Conservation (phyloP, 148 eudicot genomes). For the Camellia granthamiana region DNA sequence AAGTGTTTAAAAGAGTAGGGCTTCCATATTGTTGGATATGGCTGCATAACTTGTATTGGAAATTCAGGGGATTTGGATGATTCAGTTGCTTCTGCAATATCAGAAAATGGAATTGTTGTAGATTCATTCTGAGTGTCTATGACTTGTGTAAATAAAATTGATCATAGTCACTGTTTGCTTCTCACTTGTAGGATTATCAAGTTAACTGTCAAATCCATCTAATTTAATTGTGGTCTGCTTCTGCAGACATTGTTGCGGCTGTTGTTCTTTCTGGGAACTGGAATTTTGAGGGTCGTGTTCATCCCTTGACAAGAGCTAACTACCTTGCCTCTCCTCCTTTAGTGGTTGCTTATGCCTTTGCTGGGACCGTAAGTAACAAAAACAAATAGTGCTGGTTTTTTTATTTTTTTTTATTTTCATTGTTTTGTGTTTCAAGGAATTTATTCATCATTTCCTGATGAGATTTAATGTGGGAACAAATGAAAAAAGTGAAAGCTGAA, state of each 20-base stretch:
- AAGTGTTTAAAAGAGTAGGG: slow-evolving; percentile 56
- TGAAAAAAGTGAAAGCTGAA: no score
- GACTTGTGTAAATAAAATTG: background rate
- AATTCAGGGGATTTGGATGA: slow-evolving; percentile 67
- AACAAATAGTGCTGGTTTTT: background rate
- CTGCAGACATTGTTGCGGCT: slow-evolving; percentile 54
- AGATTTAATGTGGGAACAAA: no score
- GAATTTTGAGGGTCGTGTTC: slow-evolving; percentile 64
- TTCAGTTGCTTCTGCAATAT: slow-evolving; percentile 50
- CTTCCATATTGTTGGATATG: slow-evolving; percentile 61
- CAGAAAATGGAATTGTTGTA: slow-evolving; percentile 41
- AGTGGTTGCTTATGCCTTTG: slow-evolving; percentile 64
- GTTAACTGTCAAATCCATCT: background rate
- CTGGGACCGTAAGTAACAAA: slow-evolving; percentile 45
- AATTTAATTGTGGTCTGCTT: slow-evolving; percentile 11
- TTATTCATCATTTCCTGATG: background rate
- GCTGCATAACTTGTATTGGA: slow-evolving; percentile 64
- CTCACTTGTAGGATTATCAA: background rate
- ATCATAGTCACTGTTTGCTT: slow-evolving; percentile 2
- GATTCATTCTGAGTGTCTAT: background rate
- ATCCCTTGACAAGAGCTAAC: slow-evolving; percentile 59
- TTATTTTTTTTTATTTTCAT: background rate
- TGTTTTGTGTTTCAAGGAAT: background rate
- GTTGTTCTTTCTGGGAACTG: slow-evolving; percentile 60
- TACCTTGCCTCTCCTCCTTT: slow-evolving; percentile 64